Evolutionary conservation across 306 rosid species (phyloP), one percentile per base, ranked within the genome.

Genomic region (Medicago truncatula): DNA sequence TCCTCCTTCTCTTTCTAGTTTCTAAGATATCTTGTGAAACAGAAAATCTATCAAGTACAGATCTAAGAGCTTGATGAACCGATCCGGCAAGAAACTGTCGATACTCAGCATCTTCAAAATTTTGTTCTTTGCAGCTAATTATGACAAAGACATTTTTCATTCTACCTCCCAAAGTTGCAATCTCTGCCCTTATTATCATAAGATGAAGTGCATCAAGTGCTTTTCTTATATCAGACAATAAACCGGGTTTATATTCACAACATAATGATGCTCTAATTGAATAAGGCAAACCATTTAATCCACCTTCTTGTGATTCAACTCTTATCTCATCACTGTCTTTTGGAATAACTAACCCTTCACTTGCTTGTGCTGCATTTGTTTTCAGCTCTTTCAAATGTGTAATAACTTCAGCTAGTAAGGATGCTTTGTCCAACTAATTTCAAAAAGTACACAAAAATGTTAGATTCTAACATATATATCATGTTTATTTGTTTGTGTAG

Each of bases 141-240:
- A 91, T 77, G 53, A 89, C 89, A 80, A 91, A 79, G 23, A 84
- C 91, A 60, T 91, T 91, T 76, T 86, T 84, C 93, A 91, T 91
- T 73, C 97, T 81, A 28, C 83, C 86, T 43, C 87, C 90, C 71
- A 91, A 84, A 39, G 93, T 91, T 43, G 87, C 87, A 43, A 83
- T 84, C 75, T 91, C 92, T 23, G 92, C 92, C 65, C 87, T 83
- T 76, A 61, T 76, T 75, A 87, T 85, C 68, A 87, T 86, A 75
- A 91, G 75, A 36, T 89, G 87, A 18, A 89, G 92, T 21, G 85
- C 86, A 66, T 84, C 86, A 66, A 91, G 89, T 57, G 89, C 93
- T 63, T 72, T 88, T 73, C 89, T 81, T 61, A 89, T 76, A 81
- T 87, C 88, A 59, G 88, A 82, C 31, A 91, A 74, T n/a, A 84